Conservation (phyloP, 2,329 filamentous ascomycete species). For the Graphium sp. region DNA sequence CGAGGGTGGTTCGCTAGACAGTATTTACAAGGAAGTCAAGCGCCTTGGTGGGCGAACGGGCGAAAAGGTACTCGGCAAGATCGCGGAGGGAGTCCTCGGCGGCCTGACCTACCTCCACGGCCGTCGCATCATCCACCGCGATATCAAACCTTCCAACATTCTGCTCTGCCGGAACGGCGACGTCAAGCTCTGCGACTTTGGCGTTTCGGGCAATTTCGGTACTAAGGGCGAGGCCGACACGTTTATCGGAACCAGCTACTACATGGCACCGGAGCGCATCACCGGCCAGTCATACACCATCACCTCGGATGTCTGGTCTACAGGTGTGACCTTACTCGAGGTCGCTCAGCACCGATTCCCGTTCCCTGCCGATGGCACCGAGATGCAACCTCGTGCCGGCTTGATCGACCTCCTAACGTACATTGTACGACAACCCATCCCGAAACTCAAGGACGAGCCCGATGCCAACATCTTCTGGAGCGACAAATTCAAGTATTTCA, state of each 20-base stretch:
- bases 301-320: slow-evolving; percentile 95
- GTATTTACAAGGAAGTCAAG: slow-evolving; percentile 95
- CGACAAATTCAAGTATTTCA: slow-evolving; percentile 97
- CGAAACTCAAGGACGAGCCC: slow-evolving; percentile 88
- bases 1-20: slow-evolving; percentile 88
- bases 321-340: slow-evolving; percentile 92
- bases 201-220: slow-evolving; percentile 92
- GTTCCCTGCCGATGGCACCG: slow-evolving; percentile 90
- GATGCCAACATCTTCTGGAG: slow-evolving; percentile 85
- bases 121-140: slow-evolving; percentile 93
- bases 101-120: slow-evolving; percentile 90
- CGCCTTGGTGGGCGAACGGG: slow-evolving; percentile 86
- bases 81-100: slow-evolving; percentile 85
- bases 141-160: slow-evolving; percentile 98
- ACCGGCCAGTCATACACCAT: slow-evolving; percentile 97
- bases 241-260: slow-evolving; percentile 97
- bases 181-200: slow-evolving; percentile 97
- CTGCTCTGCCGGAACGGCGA: slow-evolving; percentile 81
- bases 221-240: slow-evolving; percentile 98
- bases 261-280: slow-evolving; percentile 97
- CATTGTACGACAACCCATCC: slow-evolving; percentile 89
- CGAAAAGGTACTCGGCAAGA: slow-evolving; percentile 93
- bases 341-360: slow-evolving; percentile 98
- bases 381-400: slow-evolving; percentile 84
- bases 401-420: slow-evolving; percentile 93